Conservation (phyloP, 176 grass and related monocot genomes). For the Triticum monococcum region DNA sequence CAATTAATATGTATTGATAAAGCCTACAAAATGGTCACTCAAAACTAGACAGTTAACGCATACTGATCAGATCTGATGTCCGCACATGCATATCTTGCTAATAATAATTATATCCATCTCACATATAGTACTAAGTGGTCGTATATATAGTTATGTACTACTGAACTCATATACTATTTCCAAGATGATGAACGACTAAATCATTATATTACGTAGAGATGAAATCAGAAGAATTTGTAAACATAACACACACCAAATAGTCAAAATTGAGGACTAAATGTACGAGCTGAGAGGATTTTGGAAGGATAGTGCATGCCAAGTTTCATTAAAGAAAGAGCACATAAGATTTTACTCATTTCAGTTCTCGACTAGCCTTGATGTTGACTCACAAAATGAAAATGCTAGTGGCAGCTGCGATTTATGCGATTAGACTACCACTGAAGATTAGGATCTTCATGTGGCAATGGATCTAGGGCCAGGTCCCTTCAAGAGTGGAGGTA, state of each 20-base stretch:
- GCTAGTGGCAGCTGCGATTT: not conserved
- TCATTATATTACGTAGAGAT: not conserved
- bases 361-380: not conserved
- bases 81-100: not conserved
- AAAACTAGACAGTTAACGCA: not conserved
- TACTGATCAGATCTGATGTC: not conserved
- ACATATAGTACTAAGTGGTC: too few species aligned
- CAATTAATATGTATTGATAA: not conserved
- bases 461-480: too few species aligned
- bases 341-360: not conserved
- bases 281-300: not conserved
- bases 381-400: not conserved
- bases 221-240: not conserved
- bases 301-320: not conserved
- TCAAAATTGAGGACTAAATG: not conserved
- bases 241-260: not conserved
- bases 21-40: not conserved
- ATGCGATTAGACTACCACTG: too few species aligned
- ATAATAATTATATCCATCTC: too few species aligned
- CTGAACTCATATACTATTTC: too few species aligned
- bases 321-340: not conserved
- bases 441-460: too few species aligned
- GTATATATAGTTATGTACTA: too few species aligned
- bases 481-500: too few species aligned
- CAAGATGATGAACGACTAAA: not conserved